phyloP scores from a whole-genome alignment of 768 basidiomycete species.

The Lactarius sanguifluus region DNA sequence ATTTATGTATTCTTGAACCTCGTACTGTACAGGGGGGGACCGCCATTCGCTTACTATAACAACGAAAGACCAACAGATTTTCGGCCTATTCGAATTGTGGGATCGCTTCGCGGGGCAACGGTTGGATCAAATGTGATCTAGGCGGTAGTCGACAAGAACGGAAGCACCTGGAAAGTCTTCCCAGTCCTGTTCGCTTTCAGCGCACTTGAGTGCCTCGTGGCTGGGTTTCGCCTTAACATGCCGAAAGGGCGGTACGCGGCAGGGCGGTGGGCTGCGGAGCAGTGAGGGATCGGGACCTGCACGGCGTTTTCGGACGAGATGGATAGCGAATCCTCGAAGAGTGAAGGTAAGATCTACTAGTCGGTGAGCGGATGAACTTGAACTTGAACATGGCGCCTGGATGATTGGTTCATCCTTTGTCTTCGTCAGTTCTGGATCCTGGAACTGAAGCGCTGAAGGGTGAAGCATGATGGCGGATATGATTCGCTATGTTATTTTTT shows the following conservation, averaged over 20 bases:
- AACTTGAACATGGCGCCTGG: background rate
- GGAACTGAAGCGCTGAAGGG: too few species aligned
- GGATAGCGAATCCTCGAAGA: background rate
- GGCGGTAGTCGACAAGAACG: constrained; percentile 69
- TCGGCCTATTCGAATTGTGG: constrained; percentile 52
- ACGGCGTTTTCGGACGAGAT: background rate
- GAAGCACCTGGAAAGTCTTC: constrained; percentile 80
- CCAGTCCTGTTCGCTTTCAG: constrained; percentile 69
- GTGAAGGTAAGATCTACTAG: background rate
- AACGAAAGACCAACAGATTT: constrained; percentile 53
- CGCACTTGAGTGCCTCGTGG: constrained; percentile 61
- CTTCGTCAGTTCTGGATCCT: too few species aligned
- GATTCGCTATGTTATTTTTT: background rate
- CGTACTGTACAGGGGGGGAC: too few species aligned
- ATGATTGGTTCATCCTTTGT: background rate
- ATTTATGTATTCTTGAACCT: too few species aligned
- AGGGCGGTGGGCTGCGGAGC: constrained; percentile 39
- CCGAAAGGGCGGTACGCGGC: constrained; percentile 41
- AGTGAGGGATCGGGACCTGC: background rate
- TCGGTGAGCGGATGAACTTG: too few species aligned
- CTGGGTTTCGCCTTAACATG: constrained; percentile 63
- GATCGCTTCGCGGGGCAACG: constrained; percentile 64
- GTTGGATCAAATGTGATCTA: constrained; percentile 85
- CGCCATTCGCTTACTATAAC: too few species aligned
- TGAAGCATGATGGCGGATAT: too few species aligned